Percentiles rank a stretch among this genome's conserved stretches.
These are phyloP conservation scores for Allantophomopsis cytisporea DNA, from an alignment of 2,329 filamentous ascomycete species.

Conservation along the genomic window DNA sequence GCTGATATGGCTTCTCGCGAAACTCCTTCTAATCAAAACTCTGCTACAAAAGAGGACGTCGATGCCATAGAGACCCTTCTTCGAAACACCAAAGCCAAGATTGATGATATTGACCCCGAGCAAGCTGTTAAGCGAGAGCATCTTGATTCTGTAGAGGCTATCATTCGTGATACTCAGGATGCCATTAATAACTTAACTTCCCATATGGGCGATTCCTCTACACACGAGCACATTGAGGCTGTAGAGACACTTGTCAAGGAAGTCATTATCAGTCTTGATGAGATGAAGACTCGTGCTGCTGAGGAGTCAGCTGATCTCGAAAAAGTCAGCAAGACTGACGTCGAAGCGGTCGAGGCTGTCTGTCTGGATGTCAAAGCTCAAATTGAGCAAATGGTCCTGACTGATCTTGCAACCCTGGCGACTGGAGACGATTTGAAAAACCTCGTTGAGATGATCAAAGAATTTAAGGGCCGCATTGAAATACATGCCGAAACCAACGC, in stretches of 20 bases:
- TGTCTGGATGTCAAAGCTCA: slow-evolving; percentile 76
- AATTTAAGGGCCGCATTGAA: slow-evolving; percentile 56
- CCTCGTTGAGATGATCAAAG: slow-evolving; percentile 57
- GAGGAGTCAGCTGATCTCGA: slow-evolving; percentile 32
- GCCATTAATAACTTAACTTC: slow-evolving; percentile 51
- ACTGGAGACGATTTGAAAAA: slow-evolving; percentile 64
- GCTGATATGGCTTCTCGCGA: slow-evolving; percentile 31
- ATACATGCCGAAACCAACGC: slow-evolving; percentile 59
- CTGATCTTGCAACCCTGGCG: slow-evolving; percentile 57
- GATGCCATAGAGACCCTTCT: slow-evolving; percentile 84
- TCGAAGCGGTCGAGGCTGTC: slow-evolving; percentile 68
- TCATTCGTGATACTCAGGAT: slow-evolving; percentile 66
- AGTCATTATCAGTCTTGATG: slow-evolving; percentile 62
- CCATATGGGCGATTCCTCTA: slow-evolving; percentile 56
- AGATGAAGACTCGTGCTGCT: slow-evolving; percentile 38
- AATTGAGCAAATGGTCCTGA: slow-evolving; percentile 58
- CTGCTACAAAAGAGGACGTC: slow-evolving; percentile 68
- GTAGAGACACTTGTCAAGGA: slow-evolving; percentile 72
- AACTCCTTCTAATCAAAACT: slow-evolving; percentile 22
- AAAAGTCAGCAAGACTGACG: slow-evolving; percentile 65
- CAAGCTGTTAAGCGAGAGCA: slow-evolving; percentile 55
- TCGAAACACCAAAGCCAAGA: slow-evolving; percentile 73
- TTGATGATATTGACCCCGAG: slow-evolving; percentile 73
- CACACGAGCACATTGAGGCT: slow-evolving; percentile 65
- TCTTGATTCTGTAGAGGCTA: slow-evolving; percentile 33